Conservation (phyloP, 345 rosid genomes). For the Excoecaria cochinchinensis region DNA sequence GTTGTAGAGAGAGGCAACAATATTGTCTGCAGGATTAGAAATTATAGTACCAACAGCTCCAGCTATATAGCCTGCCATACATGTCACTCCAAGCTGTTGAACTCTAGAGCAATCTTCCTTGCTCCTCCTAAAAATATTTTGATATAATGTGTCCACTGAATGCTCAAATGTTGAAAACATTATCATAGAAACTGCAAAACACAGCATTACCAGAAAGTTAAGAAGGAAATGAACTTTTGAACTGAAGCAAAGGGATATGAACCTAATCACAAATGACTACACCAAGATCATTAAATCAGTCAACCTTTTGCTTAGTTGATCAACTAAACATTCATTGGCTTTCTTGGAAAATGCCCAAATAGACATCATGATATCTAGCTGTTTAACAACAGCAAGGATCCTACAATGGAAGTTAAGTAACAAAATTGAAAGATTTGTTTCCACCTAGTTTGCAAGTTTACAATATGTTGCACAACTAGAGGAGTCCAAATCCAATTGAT, state of each 20-base stretch:
- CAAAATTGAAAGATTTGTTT: neutral
- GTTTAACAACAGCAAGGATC: neutral
- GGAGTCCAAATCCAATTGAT: neutral
- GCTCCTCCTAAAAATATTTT: slow-evolving; percentile 29
- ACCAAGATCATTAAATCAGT: neutral
- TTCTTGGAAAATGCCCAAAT: neutral
- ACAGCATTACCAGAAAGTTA: slow-evolving; percentile 9
- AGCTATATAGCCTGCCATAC: slow-evolving; percentile 51
- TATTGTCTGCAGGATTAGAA: slow-evolving; percentile 61
- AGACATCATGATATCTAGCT: neutral
- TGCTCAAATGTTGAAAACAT: slow-evolving; percentile 60
- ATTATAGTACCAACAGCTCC: slow-evolving; percentile 51
- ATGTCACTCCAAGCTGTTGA: slow-evolving; percentile 54
- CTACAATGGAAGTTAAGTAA: neutral
- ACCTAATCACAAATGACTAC: neutral
- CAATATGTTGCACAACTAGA: neutral
- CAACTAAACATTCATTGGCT: neutral
- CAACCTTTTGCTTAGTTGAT: neutral
- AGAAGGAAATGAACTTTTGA: neutral
- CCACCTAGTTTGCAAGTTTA: neutral
- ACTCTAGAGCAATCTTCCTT: slow-evolving; percentile 48
- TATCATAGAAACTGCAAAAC: slow-evolving; percentile 50
- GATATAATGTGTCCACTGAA: slow-evolving; percentile 42
- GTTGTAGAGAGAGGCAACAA: slow-evolving; percentile 56
- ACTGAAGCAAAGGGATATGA: neutral